A percentile compares a stretch with the other conserved stretches of the same genome.
phyloP scores from a whole-genome alignment of 345 rosid species.

The Fremontodendron californicum region DNA sequence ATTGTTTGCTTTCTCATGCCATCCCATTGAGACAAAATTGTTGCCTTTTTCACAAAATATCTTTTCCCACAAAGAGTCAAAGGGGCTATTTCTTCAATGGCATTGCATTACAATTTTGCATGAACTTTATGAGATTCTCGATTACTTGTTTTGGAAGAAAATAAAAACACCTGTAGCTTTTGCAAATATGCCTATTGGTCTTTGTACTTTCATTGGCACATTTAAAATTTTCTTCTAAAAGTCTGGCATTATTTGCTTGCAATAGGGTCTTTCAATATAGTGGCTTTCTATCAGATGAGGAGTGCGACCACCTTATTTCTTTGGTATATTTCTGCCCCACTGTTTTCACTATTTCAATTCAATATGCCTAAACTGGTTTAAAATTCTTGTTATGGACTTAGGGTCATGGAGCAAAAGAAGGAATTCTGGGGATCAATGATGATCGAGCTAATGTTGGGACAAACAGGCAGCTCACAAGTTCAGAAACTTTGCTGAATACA shows the following conservation, averaged over 20 bases:
- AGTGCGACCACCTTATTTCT: conserved; percentile 69
- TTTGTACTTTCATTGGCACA: background rate
- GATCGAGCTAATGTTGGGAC: conserved; percentile 23
- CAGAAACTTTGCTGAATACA: conserved; percentile 28
- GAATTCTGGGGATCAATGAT: conserved; percentile 16
- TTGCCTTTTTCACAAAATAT: background rate
- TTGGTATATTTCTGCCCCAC: conserved; percentile 40
- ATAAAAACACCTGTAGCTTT: background rate
- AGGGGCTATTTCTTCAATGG: background rate
- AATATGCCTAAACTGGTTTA: background rate
- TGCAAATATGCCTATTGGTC: background rate
- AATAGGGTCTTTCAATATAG: conserved; percentile 67
- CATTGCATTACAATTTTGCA: background rate
- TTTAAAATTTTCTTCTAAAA: conserved; percentile 12
- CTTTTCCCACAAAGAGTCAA: background rate
- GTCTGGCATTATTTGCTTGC: conserved; percentile 30
- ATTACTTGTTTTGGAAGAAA: conserved; percentile 2
- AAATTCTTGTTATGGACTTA: conserved; percentile 19
- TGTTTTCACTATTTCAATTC: background rate
- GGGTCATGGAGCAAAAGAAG: conserved; percentile 34
- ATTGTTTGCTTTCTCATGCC: conserved; percentile 2
- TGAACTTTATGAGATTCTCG: conserved; percentile 1
- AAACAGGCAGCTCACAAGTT: conserved; percentile 32
- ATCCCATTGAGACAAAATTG: background rate
- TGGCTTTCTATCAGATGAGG: conserved; percentile 65